Evolutionary conservation across 352 stramenopile species (phyloP), one percentile per base, ranked within the genome.

Genomic region (Phytophthora brassicae): DNA sequence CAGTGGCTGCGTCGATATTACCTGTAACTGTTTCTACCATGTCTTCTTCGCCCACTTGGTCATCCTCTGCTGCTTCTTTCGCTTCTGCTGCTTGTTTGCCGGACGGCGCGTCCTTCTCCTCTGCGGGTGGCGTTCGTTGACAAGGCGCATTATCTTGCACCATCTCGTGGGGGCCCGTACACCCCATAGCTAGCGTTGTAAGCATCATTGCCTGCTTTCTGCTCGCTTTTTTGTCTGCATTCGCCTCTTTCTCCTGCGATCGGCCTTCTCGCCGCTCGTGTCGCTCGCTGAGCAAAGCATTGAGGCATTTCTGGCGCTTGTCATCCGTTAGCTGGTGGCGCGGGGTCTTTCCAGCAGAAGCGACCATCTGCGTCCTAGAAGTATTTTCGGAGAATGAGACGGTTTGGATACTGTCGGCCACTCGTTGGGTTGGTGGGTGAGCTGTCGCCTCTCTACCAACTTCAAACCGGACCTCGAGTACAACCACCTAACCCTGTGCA

Each of bases 401-500:
- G 17, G 5, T 36, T 46, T 46, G 39, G 17, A 28, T n/a, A 19
- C 7, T 16, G 39, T 17, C 9, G 8, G 33, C 17, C 39, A 46
- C 39, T 29, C 39, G n/a, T 46, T 26, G n/a, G n/a, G n/a, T n/a
- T n/a, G n/a, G n/a, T n/a, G n/a, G n/a, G n/a, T n/a, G n/a, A n/a
- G n/a, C n/a, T n/a, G n/a, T n/a, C n/a, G n/a, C n/a, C n/a, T n/a
- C n/a, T n/a, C n/a, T n/a, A n/a, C n/a, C n/a, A n/a, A n/a, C n/a
- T n/a, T n/a, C n/a, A n/a, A n/a, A n/a, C n/a, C n/a, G n/a, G n/a
- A n/a, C n/a, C n/a, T n/a, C n/a, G n/a, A n/a, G 12, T 13, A 11
- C 28, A 17, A 43, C n/a, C 7, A 43, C 29, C 17, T 54, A 54
- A 29, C 17, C 31, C 28, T 54, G 46, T 54, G 46, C 29, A 43